These are phyloP conservation scores for Inga leiocalycina DNA, from an alignment of 306 rosid genomes.

Conservation along the genomic window DNA sequence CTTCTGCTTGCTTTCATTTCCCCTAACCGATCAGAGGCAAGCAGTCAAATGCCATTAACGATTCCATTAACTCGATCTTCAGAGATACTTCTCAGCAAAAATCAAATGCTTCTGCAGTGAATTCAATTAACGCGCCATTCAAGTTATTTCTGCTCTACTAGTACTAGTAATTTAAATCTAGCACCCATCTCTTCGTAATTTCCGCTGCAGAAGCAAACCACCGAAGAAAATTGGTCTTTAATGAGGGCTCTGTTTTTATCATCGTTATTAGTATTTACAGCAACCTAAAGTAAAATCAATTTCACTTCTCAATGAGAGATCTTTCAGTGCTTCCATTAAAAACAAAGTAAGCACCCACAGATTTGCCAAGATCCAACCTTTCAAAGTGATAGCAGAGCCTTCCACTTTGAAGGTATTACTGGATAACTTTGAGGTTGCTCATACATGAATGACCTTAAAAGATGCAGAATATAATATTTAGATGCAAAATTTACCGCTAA, in stretches of 20 bases:
- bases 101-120: slow-evolving; percentile 49
- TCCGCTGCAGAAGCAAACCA: not conserved
- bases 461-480: not conserved
- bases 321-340: slow-evolving; percentile 45
- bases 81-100: slow-evolving; percentile 38
- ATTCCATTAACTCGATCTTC: slow-evolving; percentile 45
- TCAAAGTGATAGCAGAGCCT: slow-evolving; percentile 42
- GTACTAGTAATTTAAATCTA: not conserved
- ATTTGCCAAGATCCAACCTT: slow-evolving; percentile 28
- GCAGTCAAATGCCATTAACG: slow-evolving; percentile 64
- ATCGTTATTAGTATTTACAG: not conserved
- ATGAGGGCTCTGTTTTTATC: not conserved
- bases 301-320: slow-evolving; percentile 36
- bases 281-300: slow-evolving; percentile 34
- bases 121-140: slow-evolving; percentile 34
- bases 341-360: slow-evolving; percentile 10
- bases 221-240: slow-evolving; percentile 26
- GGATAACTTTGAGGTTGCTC: slow-evolving; percentile 23
- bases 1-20: slow-evolving; percentile 43
- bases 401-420: slow-evolving; percentile 22
- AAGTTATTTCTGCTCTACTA: slow-evolving; percentile 9
- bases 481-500: no score
- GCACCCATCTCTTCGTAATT: slow-evolving; percentile 1
- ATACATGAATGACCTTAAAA: not conserved
- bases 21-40: slow-evolving; percentile 45